These are phyloP conservation scores for Coniferiporia weirii DNA, from an alignment of 1,284 basidiomycete species.

Conservation along the genomic window DNA sequence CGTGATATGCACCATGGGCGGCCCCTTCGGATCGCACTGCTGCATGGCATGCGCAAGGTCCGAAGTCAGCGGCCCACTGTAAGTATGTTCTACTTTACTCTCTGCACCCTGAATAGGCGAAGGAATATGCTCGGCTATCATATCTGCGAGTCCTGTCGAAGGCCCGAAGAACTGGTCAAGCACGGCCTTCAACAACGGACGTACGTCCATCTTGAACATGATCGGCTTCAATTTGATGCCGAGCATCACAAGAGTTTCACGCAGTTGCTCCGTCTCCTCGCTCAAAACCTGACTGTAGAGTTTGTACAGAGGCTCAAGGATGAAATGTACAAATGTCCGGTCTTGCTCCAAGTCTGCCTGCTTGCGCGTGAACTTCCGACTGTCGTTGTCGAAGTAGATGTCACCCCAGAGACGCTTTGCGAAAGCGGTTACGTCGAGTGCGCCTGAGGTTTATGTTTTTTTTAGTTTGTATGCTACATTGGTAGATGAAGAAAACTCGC, in stretches of 20 bases:
- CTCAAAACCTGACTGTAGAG: slow-evolving; percentile 94
- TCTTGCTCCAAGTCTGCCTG: slow-evolving; percentile 76
- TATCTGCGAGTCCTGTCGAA: slow-evolving; percentile 84
- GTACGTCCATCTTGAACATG: slow-evolving; percentile 97
- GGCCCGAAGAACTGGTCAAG: slow-evolving; percentile 95
- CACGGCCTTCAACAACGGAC: slow-evolving; percentile 90
- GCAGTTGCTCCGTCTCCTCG: slow-evolving; percentile 82
- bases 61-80: slow-evolving; percentile 81
- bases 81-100: slow-evolving; percentile 77
- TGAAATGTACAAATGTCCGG: slow-evolving; percentile 93
- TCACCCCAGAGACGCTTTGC: slow-evolving; percentile 96
- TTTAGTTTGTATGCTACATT: not conserved
- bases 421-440: slow-evolving; percentile 61
- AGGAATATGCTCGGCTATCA: slow-evolving; percentile 88
- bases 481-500: slow-evolving; percentile 33
- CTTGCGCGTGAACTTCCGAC: slow-evolving; percentile 87
- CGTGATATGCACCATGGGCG: slow-evolving; percentile 87
- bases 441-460: slow-evolving; percentile 32
- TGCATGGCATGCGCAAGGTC: slow-evolving; percentile 78
- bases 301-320: slow-evolving; percentile 96
- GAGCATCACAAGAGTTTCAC: slow-evolving; percentile 74
- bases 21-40: slow-evolving; percentile 78
- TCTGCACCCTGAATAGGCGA: slow-evolving; percentile 70
- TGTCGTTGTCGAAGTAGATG: slow-evolving; percentile 86
- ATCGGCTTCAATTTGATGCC: slow-evolving; percentile 88